phyloP scores from a whole-genome alignment of 352 stramenopile genomes.

The Globisporangium spiculum region DNA sequence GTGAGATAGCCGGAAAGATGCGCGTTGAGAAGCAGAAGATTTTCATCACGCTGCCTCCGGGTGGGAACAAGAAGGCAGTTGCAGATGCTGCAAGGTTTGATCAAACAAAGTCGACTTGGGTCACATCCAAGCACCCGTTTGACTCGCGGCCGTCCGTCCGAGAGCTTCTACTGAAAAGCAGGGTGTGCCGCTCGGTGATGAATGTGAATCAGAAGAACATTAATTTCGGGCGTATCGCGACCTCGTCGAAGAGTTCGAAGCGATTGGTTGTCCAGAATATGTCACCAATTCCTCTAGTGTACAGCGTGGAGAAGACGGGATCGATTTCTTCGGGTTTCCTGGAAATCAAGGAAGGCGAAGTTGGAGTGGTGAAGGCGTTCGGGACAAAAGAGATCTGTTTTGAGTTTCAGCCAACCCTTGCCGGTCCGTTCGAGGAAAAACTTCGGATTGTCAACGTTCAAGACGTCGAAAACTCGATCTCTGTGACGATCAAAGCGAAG shows the following conservation, averaged over 20 bases:
- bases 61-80: conserved; percentile 83
- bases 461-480: conserved; percentile 84
- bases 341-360: conserved; percentile 85
- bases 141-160: conserved; percentile 73
- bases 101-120: conserved; percentile 57
- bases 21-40: conserved; percentile 87
- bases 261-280: conserved; percentile 85
- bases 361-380: conserved; percentile 86
- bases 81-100: conserved; percentile 55
- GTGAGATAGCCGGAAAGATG: conserved; percentile 52
- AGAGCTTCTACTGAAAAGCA: conserved; percentile 81
- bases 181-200: conserved; percentile 83
- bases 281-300: conserved; percentile 80
- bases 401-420: conserved; percentile 84
- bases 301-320: conserved; percentile 86
- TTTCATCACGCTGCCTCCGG: conserved; percentile 81
- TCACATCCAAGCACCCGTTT: conserved; percentile 77
- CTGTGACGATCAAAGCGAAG: conserved; percentile 87
- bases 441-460: conserved; percentile 89
- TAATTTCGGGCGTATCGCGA: conserved; percentile 87
- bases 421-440: conserved; percentile 87
- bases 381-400: conserved; percentile 89
- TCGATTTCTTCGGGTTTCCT: conserved; percentile 90
- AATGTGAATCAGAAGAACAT: conserved; percentile 93
- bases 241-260: conserved; percentile 85